phyloP scores from a whole-genome alignment of 805 yeast genomes.

The Myxozyma mucilagina region DNA sequence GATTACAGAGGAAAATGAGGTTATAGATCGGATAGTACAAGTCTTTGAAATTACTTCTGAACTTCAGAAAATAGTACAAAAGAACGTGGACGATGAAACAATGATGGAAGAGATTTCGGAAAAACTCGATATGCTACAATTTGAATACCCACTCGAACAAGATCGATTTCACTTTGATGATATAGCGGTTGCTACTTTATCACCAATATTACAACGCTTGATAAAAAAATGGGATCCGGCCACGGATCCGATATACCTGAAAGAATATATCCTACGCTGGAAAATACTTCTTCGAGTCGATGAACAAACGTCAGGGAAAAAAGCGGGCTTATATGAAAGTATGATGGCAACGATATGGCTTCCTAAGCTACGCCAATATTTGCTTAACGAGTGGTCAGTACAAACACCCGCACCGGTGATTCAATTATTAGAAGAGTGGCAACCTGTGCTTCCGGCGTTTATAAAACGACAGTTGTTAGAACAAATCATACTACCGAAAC shows the following conservation, averaged over 20 bases:
- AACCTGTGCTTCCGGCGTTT: slow-evolving; percentile 40
- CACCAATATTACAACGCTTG: slow-evolving; percentile 21
- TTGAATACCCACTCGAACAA: slow-evolving; percentile 28
- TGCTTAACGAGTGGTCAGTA: slow-evolving; percentile 44
- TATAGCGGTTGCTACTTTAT: slow-evolving; percentile 34
- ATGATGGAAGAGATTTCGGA: slow-evolving; percentile 42
- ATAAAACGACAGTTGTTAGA: slow-evolving; percentile 39
- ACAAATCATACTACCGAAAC: slow-evolving; percentile 44
- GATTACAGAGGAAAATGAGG: slow-evolving; percentile 20
- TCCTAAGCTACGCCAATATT: slow-evolving; percentile 38
- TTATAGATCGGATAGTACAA: slow-evolving; percentile 20
- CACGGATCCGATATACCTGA: slow-evolving; percentile 39
- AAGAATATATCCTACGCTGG: slow-evolving; percentile 40
- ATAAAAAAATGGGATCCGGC: slow-evolving; percentile 46
- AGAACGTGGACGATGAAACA: not conserved
- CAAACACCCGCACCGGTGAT: slow-evolving; percentile 46
- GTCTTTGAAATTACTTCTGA: slow-evolving; percentile 6
- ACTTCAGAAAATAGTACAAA: not conserved
- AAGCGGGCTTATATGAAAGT: slow-evolving; percentile 40
- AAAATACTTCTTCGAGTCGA: slow-evolving; percentile 27
- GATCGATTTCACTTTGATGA: slow-evolving; percentile 33
- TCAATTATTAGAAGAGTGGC: slow-evolving; percentile 48
- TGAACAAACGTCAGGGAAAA: slow-evolving; percentile 16
- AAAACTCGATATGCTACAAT: slow-evolving; percentile 33
- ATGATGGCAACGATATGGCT: slow-evolving; percentile 44